Evolutionary conservation across 768 basidiomycete species (phyloP).

Genomic region (Calocybe gangraenosa): DNA sequence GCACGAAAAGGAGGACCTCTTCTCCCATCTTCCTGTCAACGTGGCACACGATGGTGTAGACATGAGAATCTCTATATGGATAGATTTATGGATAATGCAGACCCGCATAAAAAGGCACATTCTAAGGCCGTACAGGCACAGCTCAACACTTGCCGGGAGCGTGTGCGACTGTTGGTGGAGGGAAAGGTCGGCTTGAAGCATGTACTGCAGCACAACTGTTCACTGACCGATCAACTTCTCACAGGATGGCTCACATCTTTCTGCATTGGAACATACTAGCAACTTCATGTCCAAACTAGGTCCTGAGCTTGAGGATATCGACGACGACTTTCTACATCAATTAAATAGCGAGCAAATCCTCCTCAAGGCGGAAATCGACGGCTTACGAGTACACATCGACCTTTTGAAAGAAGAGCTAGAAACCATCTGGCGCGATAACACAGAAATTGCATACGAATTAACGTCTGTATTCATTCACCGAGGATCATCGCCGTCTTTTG

Average conservation of each 20-base stretch:
- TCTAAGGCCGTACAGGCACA: constrained; percentile 69
- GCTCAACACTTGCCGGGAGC: constrained; percentile 60
- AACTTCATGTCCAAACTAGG: constrained; percentile 52
- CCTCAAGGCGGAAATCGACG: constrained; percentile 54
- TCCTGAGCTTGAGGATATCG: constrained; percentile 45
- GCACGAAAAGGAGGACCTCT: constrained; percentile 87
- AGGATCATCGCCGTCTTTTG: constrained; percentile 80
- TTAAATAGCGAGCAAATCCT: constrained; percentile 50
- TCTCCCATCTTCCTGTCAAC: constrained; percentile 92
- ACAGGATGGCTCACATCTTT: constrained; percentile 59
- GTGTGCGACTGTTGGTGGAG: constrained; percentile 62
- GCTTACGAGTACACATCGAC: constrained; percentile 43
- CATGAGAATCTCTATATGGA: constrained; percentile 89
- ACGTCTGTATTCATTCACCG: constrained; percentile 95
- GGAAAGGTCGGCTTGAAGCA: constrained; percentile 54
- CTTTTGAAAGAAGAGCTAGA: constrained; percentile 69
- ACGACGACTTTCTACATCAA: constrained; percentile 49
- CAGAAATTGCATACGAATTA: constrained; percentile 75
- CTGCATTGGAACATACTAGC: constrained; percentile 50
- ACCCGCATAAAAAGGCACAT: constrained; percentile 63
- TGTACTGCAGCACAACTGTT: background rate
- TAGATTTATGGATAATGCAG: constrained; percentile 79
- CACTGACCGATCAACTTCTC: background rate
- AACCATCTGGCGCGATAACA: constrained; percentile 66
- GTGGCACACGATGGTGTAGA: constrained; percentile 87